phyloP scores from a whole-genome alignment of 1,284 basidiomycete genomes.

The Schizophyllum commune region DNA sequence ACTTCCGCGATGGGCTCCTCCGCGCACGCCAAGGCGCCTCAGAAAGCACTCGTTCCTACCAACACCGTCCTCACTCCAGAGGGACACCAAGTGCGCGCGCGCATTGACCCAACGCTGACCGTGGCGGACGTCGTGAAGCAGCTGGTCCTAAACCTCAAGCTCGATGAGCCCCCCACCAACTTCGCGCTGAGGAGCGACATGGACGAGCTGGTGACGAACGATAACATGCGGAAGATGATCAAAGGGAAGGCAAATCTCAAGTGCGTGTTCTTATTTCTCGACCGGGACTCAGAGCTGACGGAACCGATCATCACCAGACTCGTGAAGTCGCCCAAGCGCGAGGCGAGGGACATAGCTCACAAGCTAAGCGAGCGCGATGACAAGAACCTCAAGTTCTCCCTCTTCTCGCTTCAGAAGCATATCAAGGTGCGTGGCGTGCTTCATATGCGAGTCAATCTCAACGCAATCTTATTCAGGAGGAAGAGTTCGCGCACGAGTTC shows the following conservation, averaged over 20 bases:
- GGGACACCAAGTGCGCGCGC: slow-evolving; percentile 61
- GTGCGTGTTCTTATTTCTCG: slow-evolving; percentile 36
- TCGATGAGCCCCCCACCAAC: slow-evolving; percentile 74
- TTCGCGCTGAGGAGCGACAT: slow-evolving; percentile 85
- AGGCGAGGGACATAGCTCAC: slow-evolving; percentile 74
- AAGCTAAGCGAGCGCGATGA: slow-evolving; percentile 63
- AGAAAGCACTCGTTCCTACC: slow-evolving; percentile 55
- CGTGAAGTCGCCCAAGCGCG: slow-evolving; percentile 74
- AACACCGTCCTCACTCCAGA: slow-evolving; percentile 49
- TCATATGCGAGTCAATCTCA: background rate
- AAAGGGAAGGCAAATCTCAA: slow-evolving; percentile 72
- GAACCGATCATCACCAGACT: slow-evolving; percentile 38
- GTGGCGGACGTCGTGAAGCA: slow-evolving; percentile 77
- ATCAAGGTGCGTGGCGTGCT: slow-evolving; percentile 48
- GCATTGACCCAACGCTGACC: slow-evolving; percentile 73
- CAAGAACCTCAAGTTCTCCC: slow-evolving; percentile 54
- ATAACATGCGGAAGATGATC: slow-evolving; percentile 79
- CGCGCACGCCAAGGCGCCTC: slow-evolving; percentile 24
- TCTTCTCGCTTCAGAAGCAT: slow-evolving; percentile 80
- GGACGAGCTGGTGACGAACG: slow-evolving; percentile 87
- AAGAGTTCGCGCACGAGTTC: slow-evolving; percentile 84
- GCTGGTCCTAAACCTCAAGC: slow-evolving; percentile 73
- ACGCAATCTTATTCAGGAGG: slow-evolving; percentile 50
- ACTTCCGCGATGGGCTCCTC: slow-evolving; percentile 14
- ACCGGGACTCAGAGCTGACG: slow-evolving; percentile 5